phyloP scores from a whole-genome alignment of 106 monocot species.

The Chionographis japonica region DNA sequence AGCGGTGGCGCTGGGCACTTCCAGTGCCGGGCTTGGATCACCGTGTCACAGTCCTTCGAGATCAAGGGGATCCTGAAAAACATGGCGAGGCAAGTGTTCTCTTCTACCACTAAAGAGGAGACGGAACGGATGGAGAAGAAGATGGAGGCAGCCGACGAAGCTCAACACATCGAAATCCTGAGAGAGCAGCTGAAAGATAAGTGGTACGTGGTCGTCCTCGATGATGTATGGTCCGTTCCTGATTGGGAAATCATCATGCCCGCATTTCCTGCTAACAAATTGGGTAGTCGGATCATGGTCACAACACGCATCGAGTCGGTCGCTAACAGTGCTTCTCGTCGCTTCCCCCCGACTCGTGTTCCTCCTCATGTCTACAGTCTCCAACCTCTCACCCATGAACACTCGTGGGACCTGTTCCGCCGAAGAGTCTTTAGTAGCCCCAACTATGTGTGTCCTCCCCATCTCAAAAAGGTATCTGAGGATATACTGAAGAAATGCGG shows the following conservation, averaged over 20 bases:
- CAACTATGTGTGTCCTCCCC: slow-evolving; percentile 1
- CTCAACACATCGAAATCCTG: background rate
- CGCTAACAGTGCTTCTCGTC: background rate
- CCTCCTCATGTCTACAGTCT: slow-evolving; percentile 1
- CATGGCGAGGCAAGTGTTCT: slow-evolving; percentile 9
- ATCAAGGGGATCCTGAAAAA: background rate
- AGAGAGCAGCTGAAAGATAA: slow-evolving; percentile 1
- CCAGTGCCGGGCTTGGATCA: slow-evolving; percentile 6
- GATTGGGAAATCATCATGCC: slow-evolving; percentile 12
- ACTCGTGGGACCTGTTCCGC: slow-evolving; percentile 8
- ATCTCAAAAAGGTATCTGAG: background rate
- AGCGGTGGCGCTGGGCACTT: background rate
- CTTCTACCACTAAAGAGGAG: too few species aligned
- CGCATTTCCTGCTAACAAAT: slow-evolving; percentile 12
- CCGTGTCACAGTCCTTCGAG: slow-evolving; percentile 10
- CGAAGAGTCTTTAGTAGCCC: too few species aligned
- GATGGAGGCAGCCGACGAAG: background rate
- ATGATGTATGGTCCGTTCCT: slow-evolving; percentile 17
- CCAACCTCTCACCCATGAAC: background rate
- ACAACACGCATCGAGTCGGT: slow-evolving; percentile 19
- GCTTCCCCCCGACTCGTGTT: background rate
- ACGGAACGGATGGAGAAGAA: background rate
- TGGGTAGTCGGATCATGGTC: slow-evolving; percentile 19
- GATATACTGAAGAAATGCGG: slow-evolving; percentile 19
- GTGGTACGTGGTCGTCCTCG: slow-evolving; percentile 19